Base-by-base conservation (phyloP, 768 basidiomycete genomes). In the Suillus brevipes region DNA sequence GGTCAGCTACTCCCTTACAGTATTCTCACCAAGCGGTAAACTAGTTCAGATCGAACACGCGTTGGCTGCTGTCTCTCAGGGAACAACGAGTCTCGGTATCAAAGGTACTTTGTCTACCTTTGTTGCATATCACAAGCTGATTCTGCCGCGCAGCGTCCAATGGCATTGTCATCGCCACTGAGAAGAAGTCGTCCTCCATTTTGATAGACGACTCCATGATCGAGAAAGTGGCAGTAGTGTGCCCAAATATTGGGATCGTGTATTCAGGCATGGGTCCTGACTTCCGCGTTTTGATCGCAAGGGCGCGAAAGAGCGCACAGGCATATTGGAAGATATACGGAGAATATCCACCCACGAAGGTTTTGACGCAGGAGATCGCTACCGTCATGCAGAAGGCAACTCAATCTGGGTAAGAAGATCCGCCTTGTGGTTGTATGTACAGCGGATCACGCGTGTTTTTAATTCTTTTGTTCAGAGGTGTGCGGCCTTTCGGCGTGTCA, bases 181-280 rank as follows among this genome's bases (percentile, higher is more conserved):
- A 99, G 83, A 99, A 99, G 89, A 99, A 99, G 83, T 88, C 95
- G 13, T 94, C 97, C 23, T 99, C 97, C 13, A 90, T 98, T 74
- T 86, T 99, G 71, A 93, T 99, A 68, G 97, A 99, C 82, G 94
- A 98, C 78, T 94, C 94, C 37, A 94, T 97, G 84, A 87, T 99
- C 71, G 97, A 99, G 78, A 98, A 97, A 80, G 95, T 97, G 67
- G 94, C 95, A 1, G 85, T 97, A 60, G 90, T 99, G 68, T 99
- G 97, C 78, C 97, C 97, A 42, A 99, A 99, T 79, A 99, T 99
- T 72, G 97, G 97, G 60, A 94, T 99, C 70, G 97, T 99, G 56
- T 99, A 99, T 82, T 97, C 95, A 40, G 97, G 97, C 42, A 99
- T 99, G 97, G 96, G 97, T 1, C 97, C 97, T 57, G 97, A 99